phyloP scores from a whole-genome alignment of 2,329 filamentous ascomycete species.

The Clarireedia hainanense region DNA sequence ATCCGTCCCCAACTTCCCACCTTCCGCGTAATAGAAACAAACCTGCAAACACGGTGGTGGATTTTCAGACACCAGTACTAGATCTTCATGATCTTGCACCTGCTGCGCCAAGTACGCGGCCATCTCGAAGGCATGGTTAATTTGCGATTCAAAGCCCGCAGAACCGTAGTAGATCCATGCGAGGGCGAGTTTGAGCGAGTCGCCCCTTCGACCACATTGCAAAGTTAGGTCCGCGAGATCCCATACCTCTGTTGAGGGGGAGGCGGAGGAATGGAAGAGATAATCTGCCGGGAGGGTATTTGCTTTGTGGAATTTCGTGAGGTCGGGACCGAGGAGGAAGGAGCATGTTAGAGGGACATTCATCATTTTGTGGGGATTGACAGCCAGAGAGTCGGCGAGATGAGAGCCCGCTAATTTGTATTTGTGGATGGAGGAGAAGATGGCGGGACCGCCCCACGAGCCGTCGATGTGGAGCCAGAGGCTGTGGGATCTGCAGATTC shows the following conservation, averaged over 20 bases:
- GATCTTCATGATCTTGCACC: constrained; percentile 47
- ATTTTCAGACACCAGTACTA: constrained; percentile 65
- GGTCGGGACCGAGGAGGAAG: constrained; percentile 73
- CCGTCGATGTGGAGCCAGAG: constrained; percentile 93
- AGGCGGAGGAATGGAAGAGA: constrained; percentile 52
- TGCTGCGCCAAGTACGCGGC: constrained; percentile 60
- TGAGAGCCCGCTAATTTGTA: constrained; percentile 62
- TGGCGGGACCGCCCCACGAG: constrained; percentile 79
- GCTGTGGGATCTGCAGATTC: constrained; percentile 60
- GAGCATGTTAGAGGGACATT: constrained; percentile 85
- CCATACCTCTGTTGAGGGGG: constrained; percentile 60
- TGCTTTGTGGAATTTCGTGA: constrained; percentile 68
- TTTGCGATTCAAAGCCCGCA: constrained; percentile 59
- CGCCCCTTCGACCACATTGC: constrained; percentile 83
- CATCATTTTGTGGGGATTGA: constrained; percentile 98
- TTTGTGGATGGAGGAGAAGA: constrained; percentile 62
- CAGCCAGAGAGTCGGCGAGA: constrained; percentile 71
- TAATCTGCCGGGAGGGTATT: constrained; percentile 87
- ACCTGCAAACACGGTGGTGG: constrained; percentile 87
- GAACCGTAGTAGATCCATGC: constrained; percentile 86
- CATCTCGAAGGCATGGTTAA: constrained; percentile 65
- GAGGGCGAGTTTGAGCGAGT: constrained; percentile 80
- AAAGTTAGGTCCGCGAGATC: constrained; percentile 89
- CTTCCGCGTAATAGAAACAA: constrained; percentile 74
- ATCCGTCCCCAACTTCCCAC: constrained; percentile 31